Evolutionary conservation across 352 stramenopile genomes (phyloP), one percentile per base, ranked within the genome.

Genomic region (Phytophthora pinifolia): DNA sequence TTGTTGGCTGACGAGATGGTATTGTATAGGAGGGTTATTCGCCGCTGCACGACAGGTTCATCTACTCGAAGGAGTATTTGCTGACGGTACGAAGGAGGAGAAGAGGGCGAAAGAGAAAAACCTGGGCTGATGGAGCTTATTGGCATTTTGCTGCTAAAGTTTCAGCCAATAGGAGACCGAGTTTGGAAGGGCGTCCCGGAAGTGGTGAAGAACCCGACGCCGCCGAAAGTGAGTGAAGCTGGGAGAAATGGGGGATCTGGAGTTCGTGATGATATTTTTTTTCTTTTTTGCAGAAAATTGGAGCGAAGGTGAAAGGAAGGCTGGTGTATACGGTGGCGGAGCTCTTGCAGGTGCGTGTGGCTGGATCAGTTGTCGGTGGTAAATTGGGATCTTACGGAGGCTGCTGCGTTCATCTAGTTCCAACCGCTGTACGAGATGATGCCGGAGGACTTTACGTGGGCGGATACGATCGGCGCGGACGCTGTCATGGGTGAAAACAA

Each of bases 11-110:
- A 25, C 20, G 20, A 25, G 20, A 25, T 25, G 20, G 20, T 25
- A 1, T 25, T 25, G 3, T 25, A 25, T 41, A 70, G 61, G 59
- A 70, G 35, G 58, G 70, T 1, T 74, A 74, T 31, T 74, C 59
- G 41, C 59, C 59, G 18, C 15, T 61, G 17, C 65, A 65, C 25
- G 68, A 77, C 46, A 54, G 70, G 10, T 74, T 79, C 52, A 74
- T 74, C 27, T 90, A 90, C 57, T 79, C 77, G 46, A 84, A 75
- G 43, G 67, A 84, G n/a, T 88, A 75, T 47, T 64, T 90, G 32
- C 51, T 84, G 14, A 46, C 60, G 64, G 75, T 86, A 64, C 20
- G 54, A 27, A 34, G 3, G 10, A 34, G 6, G 17, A 17, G 12
- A 30, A 29, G 39, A 12, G 17, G n/a, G 14, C 17, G 35, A 25